Evolutionary conservation across 2,329 filamentous ascomycete genomes (phyloP), one percentile per base, ranked within the genome.

Genomic region (Beauveria varroae): DNA sequence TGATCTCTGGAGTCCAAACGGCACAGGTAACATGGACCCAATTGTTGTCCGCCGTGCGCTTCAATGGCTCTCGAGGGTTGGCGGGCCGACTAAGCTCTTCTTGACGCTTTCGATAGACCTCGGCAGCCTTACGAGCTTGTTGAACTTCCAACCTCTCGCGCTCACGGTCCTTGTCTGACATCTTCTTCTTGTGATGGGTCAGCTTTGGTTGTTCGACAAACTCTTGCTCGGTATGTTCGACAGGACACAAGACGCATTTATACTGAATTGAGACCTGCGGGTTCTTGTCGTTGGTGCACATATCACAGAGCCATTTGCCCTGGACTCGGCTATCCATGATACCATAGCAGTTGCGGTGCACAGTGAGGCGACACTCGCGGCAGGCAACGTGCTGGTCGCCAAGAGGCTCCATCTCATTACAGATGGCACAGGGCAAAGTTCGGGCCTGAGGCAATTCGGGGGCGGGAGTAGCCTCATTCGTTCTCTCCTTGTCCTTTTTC

Each of bases 21-120:
- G 95, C 93, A 70, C 95, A 99, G 43, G 89, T 88, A 30, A 98
- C 91, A 72, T 99, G 95, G 18, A 97, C 91, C 95, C 95, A 99
- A 70, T 98, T 98, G 76, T 98, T 98, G 71, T 96, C 92, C 4
- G 89, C 90, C 0, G 95, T 99, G 54, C 91, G 86, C 76, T 99
- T 99, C 64, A 99, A 79, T 3, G 95, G 89, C 72, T 98, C 95
- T 53, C 95, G 86, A 28, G 95, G 95, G 65, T 91, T 85, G 41
- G 88, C 75, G 1, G 95, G 93, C 53, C 93, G 89, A 67, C 92
- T 91, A 68, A 88, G 85, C 63, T 93, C 89, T 70, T 91, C 85
- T 74, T 99, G 93, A 69, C 86, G 87, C 71, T 89, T 89, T 46
- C 86, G 85, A 73, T 96, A 96, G 61, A 87, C 87, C n/a, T 93